These are phyloP conservation scores for Claviceps sp. DNA, from an alignment of 2,329 filamentous ascomycete species.

Conservation along the genomic window DNA sequence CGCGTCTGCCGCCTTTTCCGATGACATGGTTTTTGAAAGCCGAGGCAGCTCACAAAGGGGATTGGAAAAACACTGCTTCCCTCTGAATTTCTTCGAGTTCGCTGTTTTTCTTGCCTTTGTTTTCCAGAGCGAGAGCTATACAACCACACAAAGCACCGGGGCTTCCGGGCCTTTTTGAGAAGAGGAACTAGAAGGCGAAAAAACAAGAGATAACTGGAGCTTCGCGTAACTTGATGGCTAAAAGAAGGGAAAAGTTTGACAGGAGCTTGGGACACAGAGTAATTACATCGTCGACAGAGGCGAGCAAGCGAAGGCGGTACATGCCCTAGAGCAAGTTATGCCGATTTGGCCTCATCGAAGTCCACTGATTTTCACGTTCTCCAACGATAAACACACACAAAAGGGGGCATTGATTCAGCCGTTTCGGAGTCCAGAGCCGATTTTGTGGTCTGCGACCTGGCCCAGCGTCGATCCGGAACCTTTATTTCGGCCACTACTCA, in stretches of 20 bases:
- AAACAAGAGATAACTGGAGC: too few species aligned
- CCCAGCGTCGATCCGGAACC: constrained; percentile 1
- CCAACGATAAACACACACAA: not conserved
- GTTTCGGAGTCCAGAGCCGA: constrained; percentile 3
- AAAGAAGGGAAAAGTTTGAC: too few species aligned
- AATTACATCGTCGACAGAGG: too few species aligned
- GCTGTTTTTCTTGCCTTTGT: too few species aligned
- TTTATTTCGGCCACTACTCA: constrained; percentile 6
- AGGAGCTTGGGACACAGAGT: too few species aligned
- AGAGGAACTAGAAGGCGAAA: too few species aligned
- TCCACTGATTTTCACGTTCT: not conserved
- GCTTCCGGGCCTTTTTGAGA: too few species aligned
- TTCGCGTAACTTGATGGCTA: too few species aligned
- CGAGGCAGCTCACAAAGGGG: not conserved
- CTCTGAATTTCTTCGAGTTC: not conserved
- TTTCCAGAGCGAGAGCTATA: too few species aligned
- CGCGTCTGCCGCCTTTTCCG: constrained; percentile 6
- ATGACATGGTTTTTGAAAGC: constrained; percentile 4
- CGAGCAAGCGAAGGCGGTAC: too few species aligned
- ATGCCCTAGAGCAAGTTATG: too few species aligned
- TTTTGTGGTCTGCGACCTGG: constrained; percentile 1
- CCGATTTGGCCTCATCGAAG: not conserved
- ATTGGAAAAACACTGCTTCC: not conserved
- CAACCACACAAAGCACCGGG: too few species aligned
- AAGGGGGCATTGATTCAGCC: not conserved